These are phyloP conservation scores for Tillandsia leiboldiana DNA, from an alignment of 176 grass and related monocot species.

Conservation along the genomic window DNA sequence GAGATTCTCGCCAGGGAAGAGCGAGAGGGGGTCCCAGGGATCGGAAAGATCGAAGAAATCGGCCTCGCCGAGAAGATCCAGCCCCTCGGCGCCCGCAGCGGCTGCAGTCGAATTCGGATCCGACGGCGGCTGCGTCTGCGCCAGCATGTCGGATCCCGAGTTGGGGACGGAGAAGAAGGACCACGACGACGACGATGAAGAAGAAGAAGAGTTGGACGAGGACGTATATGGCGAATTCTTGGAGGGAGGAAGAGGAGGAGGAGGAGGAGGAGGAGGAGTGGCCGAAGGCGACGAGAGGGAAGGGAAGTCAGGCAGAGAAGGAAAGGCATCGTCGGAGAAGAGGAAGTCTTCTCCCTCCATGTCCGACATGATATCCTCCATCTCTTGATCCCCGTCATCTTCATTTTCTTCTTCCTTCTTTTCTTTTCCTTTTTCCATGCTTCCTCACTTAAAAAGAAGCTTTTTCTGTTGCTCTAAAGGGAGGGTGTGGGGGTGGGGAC, in stretches of 20 bases:
- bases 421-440: slow-evolving; percentile 8
- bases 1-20: slow-evolving; percentile 39
- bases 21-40: slow-evolving; percentile 59
- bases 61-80: slow-evolving; percentile 30
- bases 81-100: slow-evolving; percentile 14
- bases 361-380: not conserved
- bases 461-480: slow-evolving; percentile 4
- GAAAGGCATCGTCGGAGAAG: slow-evolving; percentile 63
- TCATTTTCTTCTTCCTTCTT: slow-evolving; percentile 16
- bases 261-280: slow-evolving; percentile 8
- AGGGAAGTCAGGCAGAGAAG: slow-evolving; percentile 54
- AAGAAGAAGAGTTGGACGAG: slow-evolving; percentile 19
- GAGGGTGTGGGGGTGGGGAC: not conserved
- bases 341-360: slow-evolving; percentile 50
- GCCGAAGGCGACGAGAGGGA: slow-evolving; percentile 55
- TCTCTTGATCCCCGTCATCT: not conserved
- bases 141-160: not conserved
- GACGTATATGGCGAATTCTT: not conserved
- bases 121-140: not conserved
- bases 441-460: not conserved
- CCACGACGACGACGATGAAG: slow-evolving; percentile 52
- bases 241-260: not conserved
- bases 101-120: slow-evolving; percentile 6
- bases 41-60: slow-evolving; percentile 42
- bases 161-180: slow-evolving; percentile 34